Conservation (phyloP, 805 yeast genomes). For the Barnettozyma sp. region DNA sequence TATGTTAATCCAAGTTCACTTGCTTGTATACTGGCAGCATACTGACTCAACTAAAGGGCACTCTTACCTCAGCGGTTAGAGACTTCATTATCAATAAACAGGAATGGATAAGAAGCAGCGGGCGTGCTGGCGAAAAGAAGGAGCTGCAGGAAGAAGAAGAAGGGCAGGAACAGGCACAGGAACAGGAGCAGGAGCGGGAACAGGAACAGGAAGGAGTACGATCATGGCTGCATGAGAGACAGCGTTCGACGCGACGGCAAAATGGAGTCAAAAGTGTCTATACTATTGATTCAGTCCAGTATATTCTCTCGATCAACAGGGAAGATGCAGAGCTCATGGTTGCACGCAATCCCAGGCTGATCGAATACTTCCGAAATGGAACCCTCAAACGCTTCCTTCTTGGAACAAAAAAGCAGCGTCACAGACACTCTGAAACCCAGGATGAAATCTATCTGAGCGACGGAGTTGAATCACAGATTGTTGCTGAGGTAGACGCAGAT, state of each 20-base stretch:
- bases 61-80: no score
- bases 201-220: no score
- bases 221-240: no score
- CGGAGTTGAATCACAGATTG: conserved; percentile 1
- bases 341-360: conserved; percentile 18
- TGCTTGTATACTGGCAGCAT: no score
- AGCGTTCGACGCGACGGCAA: background rate
- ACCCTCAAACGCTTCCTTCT: conserved; percentile 14
- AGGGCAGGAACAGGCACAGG: no score
- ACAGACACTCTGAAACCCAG: background rate
- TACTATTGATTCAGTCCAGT: conserved; percentile 22
- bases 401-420: no score
- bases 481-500: background rate
- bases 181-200: no score
- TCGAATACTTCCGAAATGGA: conserved; percentile 25
- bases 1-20: background rate
- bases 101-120: background rate
- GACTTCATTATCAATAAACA: background rate
- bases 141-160: no score
- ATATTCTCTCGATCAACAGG: conserved; percentile 13
- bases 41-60: no score
- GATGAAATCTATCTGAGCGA: background rate
- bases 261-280: conserved; percentile 10
- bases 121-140: no score
- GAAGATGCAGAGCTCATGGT: conserved; percentile 21